phyloP scores from a whole-genome alignment of 108 stramenopile species.

The Aurantiochytrium sp. region DNA sequence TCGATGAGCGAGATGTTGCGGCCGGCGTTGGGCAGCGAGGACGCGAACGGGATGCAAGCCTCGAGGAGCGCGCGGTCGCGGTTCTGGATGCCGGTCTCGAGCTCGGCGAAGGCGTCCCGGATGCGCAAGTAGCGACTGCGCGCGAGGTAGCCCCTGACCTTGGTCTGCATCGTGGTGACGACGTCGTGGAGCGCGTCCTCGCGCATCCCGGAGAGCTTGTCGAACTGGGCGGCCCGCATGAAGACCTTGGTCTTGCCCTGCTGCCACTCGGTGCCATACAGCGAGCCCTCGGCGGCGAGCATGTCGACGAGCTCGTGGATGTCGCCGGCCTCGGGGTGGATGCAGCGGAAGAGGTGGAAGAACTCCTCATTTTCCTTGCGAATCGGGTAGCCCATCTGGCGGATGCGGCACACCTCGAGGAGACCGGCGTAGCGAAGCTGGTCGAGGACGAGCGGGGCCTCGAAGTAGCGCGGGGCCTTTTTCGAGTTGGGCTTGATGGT shows the following conservation, averaged over 20 bases:
- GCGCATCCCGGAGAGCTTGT: conserved; percentile 45
- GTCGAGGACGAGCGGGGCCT: conserved; percentile 45
- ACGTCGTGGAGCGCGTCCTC: conserved; percentile 45
- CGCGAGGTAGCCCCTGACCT: conserved; percentile 21
- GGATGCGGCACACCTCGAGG: conserved; percentile 94
- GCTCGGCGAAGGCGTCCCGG: conserved; percentile 37
- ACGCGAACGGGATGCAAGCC: neutral
- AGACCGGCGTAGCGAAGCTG: conserved; percentile 94
- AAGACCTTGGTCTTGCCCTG: conserved; percentile 60
- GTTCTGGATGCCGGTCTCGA: conserved; percentile 43
- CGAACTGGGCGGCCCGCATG: conserved; percentile 54
- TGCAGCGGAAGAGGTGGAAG: conserved; percentile 62
- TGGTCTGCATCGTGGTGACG: conserved; percentile 23
- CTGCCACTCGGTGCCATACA: conserved; percentile 41
- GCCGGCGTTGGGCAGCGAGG: conserved; percentile 45
- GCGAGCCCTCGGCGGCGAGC: conserved; percentile 36
- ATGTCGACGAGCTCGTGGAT: conserved; percentile 45
- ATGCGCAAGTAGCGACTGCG: conserved; percentile 22
- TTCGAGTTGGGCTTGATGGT: conserved; percentile 44
- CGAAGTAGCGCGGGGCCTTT: neutral
- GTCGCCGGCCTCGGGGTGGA: conserved; percentile 5
- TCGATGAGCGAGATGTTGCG: conserved; percentile 40
- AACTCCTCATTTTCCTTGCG: conserved; percentile 79
- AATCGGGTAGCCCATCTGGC: conserved; percentile 81
- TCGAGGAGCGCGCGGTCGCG: conserved; percentile 35